A percentile compares a stretch with the other conserved stretches of the same genome.
phyloP scores from a whole-genome alignment of 1,284 basidiomycete species.

The Sporisorium exsertum region DNA sequence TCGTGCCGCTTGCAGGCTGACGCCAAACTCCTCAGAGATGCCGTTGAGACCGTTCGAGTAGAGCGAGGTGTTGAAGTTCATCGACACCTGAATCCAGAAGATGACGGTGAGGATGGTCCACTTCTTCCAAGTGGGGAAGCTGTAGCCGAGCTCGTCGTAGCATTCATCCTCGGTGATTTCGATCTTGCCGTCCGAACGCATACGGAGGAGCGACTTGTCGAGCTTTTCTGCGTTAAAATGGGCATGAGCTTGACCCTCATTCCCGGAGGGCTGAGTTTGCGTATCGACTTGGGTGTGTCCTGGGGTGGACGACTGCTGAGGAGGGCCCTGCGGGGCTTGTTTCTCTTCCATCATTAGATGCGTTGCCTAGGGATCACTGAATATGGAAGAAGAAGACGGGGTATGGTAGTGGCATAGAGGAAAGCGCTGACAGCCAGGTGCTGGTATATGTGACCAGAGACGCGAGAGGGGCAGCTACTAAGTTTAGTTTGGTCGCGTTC shows the following conservation, averaged over 20 bases:
- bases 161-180: slow-evolving; percentile 51
- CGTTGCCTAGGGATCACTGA: not conserved
- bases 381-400: no score
- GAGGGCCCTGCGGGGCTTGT: slow-evolving; percentile 10
- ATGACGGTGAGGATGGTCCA: slow-evolving; percentile 70
- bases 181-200: slow-evolving; percentile 47
- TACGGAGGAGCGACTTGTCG: slow-evolving; percentile 34
- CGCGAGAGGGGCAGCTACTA: not conserved
- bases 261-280: slow-evolving; percentile 14
- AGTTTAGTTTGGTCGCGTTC: not conserved
- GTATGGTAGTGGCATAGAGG: not conserved
- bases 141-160: slow-evolving; percentile 57
- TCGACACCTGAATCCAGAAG: slow-evolving; percentile 68
- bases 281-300: slow-evolving; percentile 22
- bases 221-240: slow-evolving; percentile 50
- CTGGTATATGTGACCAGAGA: not conserved
- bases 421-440: not conserved
- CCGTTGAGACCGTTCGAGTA: slow-evolving; percentile 66
- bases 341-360: slow-evolving; percentile 29
- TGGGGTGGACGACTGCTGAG: slow-evolving; percentile 17
- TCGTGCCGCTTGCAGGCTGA: slow-evolving; percentile 69
- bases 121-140: slow-evolving; percentile 67
- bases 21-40: slow-evolving; percentile 65
- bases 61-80: slow-evolving; percentile 70
- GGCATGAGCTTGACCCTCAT: slow-evolving; percentile 18